These are phyloP conservation scores for Rhipidocladum racemiflorum DNA, from an alignment of 176 grass and related monocot genomes.

Conservation along the genomic window DNA sequence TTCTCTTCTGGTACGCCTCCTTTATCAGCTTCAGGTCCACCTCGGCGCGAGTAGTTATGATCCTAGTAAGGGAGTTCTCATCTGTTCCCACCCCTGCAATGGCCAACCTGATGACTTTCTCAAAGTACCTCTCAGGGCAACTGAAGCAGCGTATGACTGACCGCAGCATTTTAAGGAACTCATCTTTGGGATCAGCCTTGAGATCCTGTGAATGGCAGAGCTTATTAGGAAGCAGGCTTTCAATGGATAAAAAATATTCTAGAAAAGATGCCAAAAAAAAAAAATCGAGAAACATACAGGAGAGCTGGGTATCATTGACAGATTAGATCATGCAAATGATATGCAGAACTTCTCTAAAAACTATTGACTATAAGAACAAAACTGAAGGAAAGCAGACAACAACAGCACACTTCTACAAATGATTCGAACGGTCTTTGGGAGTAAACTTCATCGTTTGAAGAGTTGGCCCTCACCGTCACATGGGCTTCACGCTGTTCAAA, in stretches of 20 bases:
- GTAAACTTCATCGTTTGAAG: neutral
- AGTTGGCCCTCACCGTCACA: neutral
- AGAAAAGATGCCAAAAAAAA: neutral
- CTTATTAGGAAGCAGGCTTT: neutral
- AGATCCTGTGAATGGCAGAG: constrained; percentile 50
- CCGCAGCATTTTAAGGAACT: constrained; percentile 66
- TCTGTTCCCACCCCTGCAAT: constrained; percentile 69
- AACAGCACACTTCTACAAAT: neutral
- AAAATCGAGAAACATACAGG: neutral
- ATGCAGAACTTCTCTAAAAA: neutral
- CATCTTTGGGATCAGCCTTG: constrained; percentile 84
- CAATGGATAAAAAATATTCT: neutral
- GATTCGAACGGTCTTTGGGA: neutral
- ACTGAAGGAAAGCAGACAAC: neutral
- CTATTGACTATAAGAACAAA: neutral
- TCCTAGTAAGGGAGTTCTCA: constrained; percentile 66
- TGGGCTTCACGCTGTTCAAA: too few relatives aligned
- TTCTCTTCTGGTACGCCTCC: constrained; percentile 79
- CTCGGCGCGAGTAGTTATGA: constrained; percentile 82
- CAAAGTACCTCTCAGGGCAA: constrained; percentile 69
- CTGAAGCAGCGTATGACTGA: constrained; percentile 65
- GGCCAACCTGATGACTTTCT: constrained; percentile 70
- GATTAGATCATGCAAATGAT: neutral
- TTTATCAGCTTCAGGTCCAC: constrained; percentile 79
- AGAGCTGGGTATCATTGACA: neutral